Conservation (phyloP, 1,139 yeast species). For the Blastobotrys ciferrii region DNA sequence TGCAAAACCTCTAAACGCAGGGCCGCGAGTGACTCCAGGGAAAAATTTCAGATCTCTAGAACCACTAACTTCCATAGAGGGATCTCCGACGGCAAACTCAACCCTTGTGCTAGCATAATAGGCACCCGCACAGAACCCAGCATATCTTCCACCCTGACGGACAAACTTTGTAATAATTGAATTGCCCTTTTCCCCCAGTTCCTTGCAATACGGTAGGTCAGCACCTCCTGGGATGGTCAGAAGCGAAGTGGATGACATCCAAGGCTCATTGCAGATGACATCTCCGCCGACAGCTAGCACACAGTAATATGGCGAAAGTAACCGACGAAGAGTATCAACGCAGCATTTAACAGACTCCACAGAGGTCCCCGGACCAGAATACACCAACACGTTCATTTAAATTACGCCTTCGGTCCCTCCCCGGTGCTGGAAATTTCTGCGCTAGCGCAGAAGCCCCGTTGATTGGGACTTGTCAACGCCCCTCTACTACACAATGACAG, state of each 20-base stretch:
- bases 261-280: constrained; percentile 75
- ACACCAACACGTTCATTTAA: constrained; percentile 74
- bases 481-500: constrained; percentile 3
- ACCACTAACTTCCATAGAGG: constrained; percentile 76
- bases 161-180: constrained; percentile 61
- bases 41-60: constrained; percentile 74
- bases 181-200: constrained; percentile 69
- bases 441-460: not conserved
- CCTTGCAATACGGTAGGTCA: constrained; percentile 77
- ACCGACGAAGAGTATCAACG: constrained; percentile 65
- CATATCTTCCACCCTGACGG: constrained; percentile 70
- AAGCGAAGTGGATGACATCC: constrained; percentile 77
- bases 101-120: constrained; percentile 74
- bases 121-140: constrained; percentile 97
- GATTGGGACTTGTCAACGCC: not conserved
- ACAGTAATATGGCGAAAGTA: constrained; percentile 87
- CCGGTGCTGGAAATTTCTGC: not conserved
- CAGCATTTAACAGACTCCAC: constrained; percentile 83
- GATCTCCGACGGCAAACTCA: constrained; percentile 80
- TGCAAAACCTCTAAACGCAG: constrained; percentile 75
- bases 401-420: not conserved
- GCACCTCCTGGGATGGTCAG: constrained; percentile 96
- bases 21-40: constrained; percentile 81
- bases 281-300: constrained; percentile 67
- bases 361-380: constrained; percentile 85